Percentiles rank a stretch among this genome's conserved stretches.
Conservation (phyloP, 192 early-diverging fungal species). For the Dissophora ornata region DNA sequence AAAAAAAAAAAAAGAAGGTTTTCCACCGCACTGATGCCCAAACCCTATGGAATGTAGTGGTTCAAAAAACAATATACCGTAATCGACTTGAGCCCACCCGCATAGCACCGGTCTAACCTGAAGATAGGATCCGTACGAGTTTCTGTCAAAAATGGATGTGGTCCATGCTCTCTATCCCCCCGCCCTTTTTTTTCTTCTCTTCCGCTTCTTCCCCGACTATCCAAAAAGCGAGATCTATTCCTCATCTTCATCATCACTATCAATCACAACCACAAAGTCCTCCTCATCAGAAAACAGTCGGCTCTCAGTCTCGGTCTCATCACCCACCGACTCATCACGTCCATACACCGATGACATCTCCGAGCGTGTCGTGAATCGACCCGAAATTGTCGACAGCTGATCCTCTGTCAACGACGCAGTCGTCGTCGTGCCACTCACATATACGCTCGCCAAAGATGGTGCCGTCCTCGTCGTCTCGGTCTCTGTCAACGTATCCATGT, state of each 20-base stretch:
- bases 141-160: background rate
- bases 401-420: slow-evolving; percentile 18
- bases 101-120: too few species aligned
- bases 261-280: slow-evolving; percentile 32
- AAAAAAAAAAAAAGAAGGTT: too few species aligned
- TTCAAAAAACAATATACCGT: too few species aligned
- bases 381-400: slow-evolving; percentile 38
- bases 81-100: background rate
- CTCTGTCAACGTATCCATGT: slow-evolving; percentile 3
- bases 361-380: background rate
- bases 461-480: slow-evolving; percentile 3
- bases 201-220: background rate
- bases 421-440: background rate
- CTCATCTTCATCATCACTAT: background rate
- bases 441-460: background rate
- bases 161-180: background rate
- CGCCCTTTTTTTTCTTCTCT: background rate
- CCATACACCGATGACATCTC: slow-evolving; percentile 6
- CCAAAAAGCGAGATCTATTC: background rate
- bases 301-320: slow-evolving; percentile 14
- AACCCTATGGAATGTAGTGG: too few species aligned
- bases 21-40: too few species aligned
- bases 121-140: background rate
- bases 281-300: slow-evolving; percentile 32
- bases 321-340: slow-evolving; percentile 12